Evolutionary conservation across 2,329 filamentous ascomycete species (phyloP).

Genomic region (Colletotrichum coccodes): DNA sequence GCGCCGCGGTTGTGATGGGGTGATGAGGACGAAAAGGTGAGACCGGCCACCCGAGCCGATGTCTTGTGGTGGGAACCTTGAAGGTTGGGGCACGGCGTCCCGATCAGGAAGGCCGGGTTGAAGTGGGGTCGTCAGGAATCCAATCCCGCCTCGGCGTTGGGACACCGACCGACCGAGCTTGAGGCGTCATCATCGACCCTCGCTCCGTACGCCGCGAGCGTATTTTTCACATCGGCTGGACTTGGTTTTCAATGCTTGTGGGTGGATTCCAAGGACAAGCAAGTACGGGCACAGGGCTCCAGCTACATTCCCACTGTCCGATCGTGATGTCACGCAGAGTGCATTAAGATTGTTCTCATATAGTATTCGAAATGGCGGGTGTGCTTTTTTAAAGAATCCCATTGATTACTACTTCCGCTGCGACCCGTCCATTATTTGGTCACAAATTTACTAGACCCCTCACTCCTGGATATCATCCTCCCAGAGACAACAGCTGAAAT

Average conservation of each 20-base stretch:
- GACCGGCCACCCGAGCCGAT: background rate
- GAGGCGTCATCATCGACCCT: background rate
- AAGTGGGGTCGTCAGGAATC: background rate
- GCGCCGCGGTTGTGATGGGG: background rate
- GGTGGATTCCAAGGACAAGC: background rate
- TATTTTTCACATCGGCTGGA: background rate
- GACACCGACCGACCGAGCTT: background rate
- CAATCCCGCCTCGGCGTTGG: background rate
- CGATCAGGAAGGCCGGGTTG: conserved; percentile 5
- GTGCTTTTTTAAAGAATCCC: too few relatives aligned
- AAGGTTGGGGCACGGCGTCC: background rate
- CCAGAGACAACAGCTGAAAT: background rate
- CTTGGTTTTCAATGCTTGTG: background rate
- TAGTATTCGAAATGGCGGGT: too few relatives aligned
- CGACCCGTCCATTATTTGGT: background rate
- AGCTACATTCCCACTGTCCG: too few relatives aligned
- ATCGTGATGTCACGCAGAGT: too few relatives aligned
- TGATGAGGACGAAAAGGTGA: background rate
- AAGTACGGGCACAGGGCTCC: too few relatives aligned
- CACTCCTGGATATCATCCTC: background rate
- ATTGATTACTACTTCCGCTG: background rate
- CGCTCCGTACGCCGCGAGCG: background rate
- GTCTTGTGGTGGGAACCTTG: background rate
- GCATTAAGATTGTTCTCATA: too few relatives aligned
- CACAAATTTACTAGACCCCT: background rate